Evolutionary conservation across 257 asterid genomes (phyloP).

Genomic region (Salvia hispanica): DNA sequence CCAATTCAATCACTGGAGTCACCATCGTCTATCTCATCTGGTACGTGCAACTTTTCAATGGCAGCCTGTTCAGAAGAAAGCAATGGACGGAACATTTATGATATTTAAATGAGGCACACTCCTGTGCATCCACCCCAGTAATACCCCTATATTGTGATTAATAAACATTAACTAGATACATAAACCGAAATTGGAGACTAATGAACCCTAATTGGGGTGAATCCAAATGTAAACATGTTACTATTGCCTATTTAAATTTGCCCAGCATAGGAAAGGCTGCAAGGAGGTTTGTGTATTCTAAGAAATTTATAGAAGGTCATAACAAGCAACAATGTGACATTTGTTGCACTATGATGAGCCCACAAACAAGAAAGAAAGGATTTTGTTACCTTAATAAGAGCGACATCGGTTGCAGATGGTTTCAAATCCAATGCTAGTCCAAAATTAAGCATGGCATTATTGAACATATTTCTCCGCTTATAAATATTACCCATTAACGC

Average conservation of each 20-base stretch:
- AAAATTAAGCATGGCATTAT: constrained; percentile 92
- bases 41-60: constrained; percentile 91
- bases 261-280: no score
- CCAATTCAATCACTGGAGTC: constrained; percentile 33
- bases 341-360: background rate
- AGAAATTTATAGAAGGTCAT: no score
- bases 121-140: no score
- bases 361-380: constrained; percentile 2
- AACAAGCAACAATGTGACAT: background rate
- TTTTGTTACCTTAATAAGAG: constrained; percentile 74
- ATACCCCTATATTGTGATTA: no score
- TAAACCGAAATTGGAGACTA: no score
- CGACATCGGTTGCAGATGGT: constrained; percentile 96
- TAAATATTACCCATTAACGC: constrained; percentile 95
- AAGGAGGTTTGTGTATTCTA: no score
- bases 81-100: background rate
- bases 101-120: background rate
- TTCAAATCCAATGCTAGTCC: constrained; percentile 92
- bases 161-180: no score
- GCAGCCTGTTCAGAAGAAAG: no score
- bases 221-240: no score
- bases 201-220: no score
- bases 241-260: no score
- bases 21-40: constrained; percentile 83
- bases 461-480: constrained; percentile 65